phyloP scores from a whole-genome alignment of 2,329 filamentous ascomycete genomes.

The Microcyclospora pomicola region DNA sequence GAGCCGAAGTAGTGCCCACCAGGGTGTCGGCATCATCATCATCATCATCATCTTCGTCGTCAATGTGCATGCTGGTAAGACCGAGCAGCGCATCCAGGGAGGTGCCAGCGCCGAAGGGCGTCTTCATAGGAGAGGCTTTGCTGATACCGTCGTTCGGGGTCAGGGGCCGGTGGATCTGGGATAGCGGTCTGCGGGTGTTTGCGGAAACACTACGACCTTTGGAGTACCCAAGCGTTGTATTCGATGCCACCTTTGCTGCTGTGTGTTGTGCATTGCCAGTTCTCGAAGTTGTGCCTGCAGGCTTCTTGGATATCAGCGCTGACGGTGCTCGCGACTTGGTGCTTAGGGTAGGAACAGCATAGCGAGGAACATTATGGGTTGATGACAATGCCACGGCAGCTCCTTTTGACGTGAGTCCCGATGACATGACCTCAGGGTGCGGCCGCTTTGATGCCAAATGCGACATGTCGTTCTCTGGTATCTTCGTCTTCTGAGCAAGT shows the following conservation, averaged over 20 bases:
- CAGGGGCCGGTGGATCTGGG: conserved; percentile 6
- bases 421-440: conserved; percentile 21
- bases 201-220: conserved; percentile 50
- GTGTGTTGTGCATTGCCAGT: conserved; percentile 38
- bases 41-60: conserved; percentile 8
- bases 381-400: conserved; percentile 31
- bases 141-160: conserved; percentile 2
- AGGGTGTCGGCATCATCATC: conserved; percentile 1
- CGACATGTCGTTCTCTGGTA: conserved; percentile 2
- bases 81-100: conserved; percentile 15
- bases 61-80: conserved; percentile 8
- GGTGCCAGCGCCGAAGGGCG: conserved; percentile 5
- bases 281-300: conserved; percentile 33
- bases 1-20: no score
- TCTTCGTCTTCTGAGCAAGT: conserved; percentile 3
- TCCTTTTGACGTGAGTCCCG: conserved; percentile 40
- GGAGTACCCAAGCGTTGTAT: conserved; percentile 72
- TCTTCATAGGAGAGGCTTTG: conserved; percentile 1
- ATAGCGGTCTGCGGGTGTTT: conserved; percentile 19
- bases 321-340: conserved; percentile 27
- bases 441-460: conserved; percentile 2
- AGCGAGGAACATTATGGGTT: conserved; percentile 22
- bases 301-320: conserved; percentile 7
- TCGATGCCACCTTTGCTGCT: conserved; percentile 53
- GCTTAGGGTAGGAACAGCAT: conserved; percentile 26